Base-by-base conservation (phyloP, 2,329 filamentous ascomycete species). In the Penicillium sclerotiorum region DNA sequence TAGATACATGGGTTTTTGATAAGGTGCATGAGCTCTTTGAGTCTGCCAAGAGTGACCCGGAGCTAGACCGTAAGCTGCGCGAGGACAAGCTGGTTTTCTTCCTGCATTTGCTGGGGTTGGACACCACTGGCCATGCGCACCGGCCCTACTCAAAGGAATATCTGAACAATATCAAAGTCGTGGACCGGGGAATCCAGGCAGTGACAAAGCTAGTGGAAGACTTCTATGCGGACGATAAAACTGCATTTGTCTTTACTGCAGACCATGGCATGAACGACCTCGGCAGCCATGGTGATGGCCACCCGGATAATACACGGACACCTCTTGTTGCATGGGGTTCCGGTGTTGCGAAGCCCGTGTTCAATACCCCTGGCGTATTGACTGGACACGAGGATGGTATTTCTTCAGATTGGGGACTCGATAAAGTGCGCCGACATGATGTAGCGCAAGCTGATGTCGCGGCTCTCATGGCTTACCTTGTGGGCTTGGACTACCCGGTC, bases 221-320 rank as follows among this genome's bases (percentile, higher is more conserved):
- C 11, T 99, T 97, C 67, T 99, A 96, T 63, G 80, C 75, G 5
- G 87, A 91, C 60, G 83, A 84, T 56, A 86, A 94, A 70, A 97
- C 94, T 0, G 90, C 95, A 0, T 99, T 93, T 68, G 84, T 99
- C 13, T 99, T 99, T 67, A 99, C 95, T 1, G 94, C 94, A 7
- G 94, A 99, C 66, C 94, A 99, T 70, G 94, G 94, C 15, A 99
- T 99, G 94, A 97, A 90, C 65, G 94, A 99, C 71, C 96, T 89
- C 87, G 94, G 95, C n/a, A 97, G 92, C 61, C 95, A 99, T 69
- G 95, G 95, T 30, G 94, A 99, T 69, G 94, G 94, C 7, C 92
- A 99, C 71, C 94, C 94, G 0, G 89, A 99, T 70, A 99, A 97
- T 64, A 99, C 94, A 3, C 84, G 94, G 43, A 99, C 94, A 1